Conservation (phyloP, 1,284 basidiomycete genomes). For the Cerrena zonata region DNA sequence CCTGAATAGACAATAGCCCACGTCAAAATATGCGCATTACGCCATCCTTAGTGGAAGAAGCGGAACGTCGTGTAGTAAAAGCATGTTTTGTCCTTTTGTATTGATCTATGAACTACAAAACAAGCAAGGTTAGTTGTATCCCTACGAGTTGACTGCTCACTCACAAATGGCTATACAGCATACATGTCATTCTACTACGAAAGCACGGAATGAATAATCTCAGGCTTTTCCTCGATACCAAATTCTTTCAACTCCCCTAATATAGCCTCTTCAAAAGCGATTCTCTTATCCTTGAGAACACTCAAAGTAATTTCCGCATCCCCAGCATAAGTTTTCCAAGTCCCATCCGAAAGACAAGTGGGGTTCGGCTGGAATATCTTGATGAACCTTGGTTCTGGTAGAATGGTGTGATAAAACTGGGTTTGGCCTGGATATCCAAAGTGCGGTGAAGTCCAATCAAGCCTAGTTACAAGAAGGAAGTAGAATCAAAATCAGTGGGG, state of each 20-base stretch:
- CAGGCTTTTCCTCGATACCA: neutral
- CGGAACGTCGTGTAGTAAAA: too few relatives aligned
- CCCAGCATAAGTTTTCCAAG: conserved; percentile 3
- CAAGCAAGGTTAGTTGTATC: too few relatives aligned
- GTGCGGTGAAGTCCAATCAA: conserved; percentile 17
- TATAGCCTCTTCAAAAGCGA: neutral
- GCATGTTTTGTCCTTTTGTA: too few relatives aligned
- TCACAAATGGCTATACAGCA: too few relatives aligned
- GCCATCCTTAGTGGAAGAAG: too few relatives aligned
- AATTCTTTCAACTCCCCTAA: neutral
- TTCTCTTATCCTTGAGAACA: neutral
- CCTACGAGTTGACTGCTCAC: too few relatives aligned
- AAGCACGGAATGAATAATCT: neutral
- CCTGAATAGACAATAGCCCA: too few relatives aligned
- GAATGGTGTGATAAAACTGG: conserved; percentile 14
- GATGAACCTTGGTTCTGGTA: conserved; percentile 12
- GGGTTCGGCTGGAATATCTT: conserved; percentile 17
- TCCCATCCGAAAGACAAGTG: conserved; percentile 11
- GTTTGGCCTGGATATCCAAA: conserved; percentile 16
- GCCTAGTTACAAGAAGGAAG: too few relatives aligned
- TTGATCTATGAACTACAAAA: too few relatives aligned
- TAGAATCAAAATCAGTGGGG: too few relatives aligned
- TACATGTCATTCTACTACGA: too few relatives aligned
- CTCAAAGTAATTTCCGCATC: conserved; percentile 14
- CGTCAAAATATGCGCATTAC: too few relatives aligned